Evolutionary conservation across 306 rosid genomes (phyloP).

Genomic region (Dalbergia cultrata): DNA sequence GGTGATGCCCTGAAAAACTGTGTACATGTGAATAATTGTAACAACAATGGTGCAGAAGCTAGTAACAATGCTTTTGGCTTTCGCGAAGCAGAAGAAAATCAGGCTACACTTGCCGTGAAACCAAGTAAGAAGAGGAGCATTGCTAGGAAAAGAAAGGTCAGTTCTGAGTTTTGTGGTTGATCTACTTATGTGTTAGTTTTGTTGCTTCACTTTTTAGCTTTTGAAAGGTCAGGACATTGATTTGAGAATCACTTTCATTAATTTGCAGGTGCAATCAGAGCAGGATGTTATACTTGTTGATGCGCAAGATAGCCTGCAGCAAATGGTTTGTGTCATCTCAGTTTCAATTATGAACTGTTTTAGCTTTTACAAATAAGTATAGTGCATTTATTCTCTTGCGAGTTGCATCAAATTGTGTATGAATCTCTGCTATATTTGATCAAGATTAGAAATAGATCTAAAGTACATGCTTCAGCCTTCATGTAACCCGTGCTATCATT

Average conservation of each 20-base stretch:
- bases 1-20: conserved; percentile 85
- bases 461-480: conserved; percentile 14
- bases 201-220: conserved; percentile 35
- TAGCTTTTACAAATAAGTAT: conserved; percentile 26
- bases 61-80: conserved; percentile 59
- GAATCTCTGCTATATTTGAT: conserved; percentile 20
- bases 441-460: conserved; percentile 14
- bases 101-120: conserved; percentile 63
- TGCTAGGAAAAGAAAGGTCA: conserved; percentile 85
- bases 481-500: conserved; percentile 46
- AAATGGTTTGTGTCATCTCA: conserved; percentile 67
- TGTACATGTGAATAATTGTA: conserved; percentile 78
- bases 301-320: conserved; percentile 77
- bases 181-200: conserved; percentile 5
- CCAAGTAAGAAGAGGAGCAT: conserved; percentile 73
- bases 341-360: conserved; percentile 39
- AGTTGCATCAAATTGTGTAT: conserved; percentile 17
- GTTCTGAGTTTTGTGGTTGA: conserved; percentile 47
- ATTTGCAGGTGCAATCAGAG: conserved; percentile 69
- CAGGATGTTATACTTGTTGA: conserved; percentile 70
- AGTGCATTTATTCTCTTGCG: conserved; percentile 28
- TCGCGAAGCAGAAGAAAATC: conserved; percentile 75
- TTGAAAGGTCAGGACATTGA: conserved; percentile 39
- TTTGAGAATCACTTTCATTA: conserved; percentile 27
- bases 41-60: conserved; percentile 61